A percentile compares a stretch with the other conserved stretches of the same genome.
Evolutionary conservation across 345 rosid genomes (phyloP).

Genomic region (Ceriops decandra): DNA sequence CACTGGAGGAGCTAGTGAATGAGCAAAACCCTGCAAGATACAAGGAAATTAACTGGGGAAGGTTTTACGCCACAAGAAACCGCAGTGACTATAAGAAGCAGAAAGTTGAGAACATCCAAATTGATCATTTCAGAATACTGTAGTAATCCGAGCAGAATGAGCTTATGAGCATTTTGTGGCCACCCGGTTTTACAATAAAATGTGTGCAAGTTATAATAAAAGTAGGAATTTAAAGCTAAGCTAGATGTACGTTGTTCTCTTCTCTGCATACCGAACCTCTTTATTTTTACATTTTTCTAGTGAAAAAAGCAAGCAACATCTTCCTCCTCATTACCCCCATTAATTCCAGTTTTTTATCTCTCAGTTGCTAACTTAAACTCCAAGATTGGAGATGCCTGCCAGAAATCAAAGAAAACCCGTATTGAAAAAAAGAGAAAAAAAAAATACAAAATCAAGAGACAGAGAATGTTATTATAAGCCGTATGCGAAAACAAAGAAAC

Average conservation of each 20-base stretch:
- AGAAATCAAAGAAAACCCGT: too few species aligned
- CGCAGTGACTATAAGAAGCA: conserved; percentile 34
- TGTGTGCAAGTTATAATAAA: too few species aligned
- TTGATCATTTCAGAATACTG: conserved; percentile 23
- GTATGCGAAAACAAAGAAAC: too few species aligned
- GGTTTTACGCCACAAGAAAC: conserved; percentile 28
- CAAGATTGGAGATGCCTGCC: not conserved
- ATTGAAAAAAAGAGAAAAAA: too few species aligned
- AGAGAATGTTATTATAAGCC: too few species aligned
- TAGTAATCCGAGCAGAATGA: not conserved
- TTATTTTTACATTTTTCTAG: too few species aligned
- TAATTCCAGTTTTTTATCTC: not conserved
- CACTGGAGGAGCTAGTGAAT: conserved; percentile 29
- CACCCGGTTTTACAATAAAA: not conserved
- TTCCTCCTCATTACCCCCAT: too few species aligned
- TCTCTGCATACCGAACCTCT: too few species aligned
- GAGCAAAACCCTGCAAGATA: conserved; percentile 30
- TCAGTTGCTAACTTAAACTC: not conserved
- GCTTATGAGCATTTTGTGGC: not conserved
- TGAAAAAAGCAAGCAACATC: too few species aligned
- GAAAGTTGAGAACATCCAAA: conserved; percentile 34
- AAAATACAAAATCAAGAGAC: too few species aligned
- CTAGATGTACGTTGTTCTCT: too few species aligned
- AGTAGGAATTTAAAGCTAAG: too few species aligned
- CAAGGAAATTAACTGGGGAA: conserved; percentile 35